Percentiles rank a stretch among this genome's conserved stretches.
Evolutionary conservation across 2,329 filamentous ascomycete genomes (phyloP).

Genomic region (Coniochaeta ligniaria): DNA sequence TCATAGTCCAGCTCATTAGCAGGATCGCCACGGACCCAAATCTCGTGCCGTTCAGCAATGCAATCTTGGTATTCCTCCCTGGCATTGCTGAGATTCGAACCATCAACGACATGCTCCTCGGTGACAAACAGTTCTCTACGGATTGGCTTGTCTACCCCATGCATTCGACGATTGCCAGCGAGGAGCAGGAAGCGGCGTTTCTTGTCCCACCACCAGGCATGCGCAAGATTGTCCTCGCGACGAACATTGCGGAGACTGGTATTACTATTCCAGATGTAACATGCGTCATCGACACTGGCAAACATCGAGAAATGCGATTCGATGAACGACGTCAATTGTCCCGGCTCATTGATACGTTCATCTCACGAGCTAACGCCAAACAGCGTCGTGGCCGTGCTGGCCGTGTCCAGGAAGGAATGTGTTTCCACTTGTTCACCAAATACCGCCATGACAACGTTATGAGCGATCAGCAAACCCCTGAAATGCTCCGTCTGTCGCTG

Average conservation of each 20-base stretch:
- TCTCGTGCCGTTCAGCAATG: constrained; percentile 71
- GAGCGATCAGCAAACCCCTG: constrained; percentile 88
- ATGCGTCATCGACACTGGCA: constrained; percentile 92
- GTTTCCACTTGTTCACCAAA: constrained; percentile 93
- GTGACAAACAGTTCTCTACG: constrained; percentile 66
- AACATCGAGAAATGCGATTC: constrained; percentile 95
- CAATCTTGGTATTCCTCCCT: constrained; percentile 89
- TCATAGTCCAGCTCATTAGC: constrained; percentile 73
- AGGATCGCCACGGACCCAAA: constrained; percentile 64
- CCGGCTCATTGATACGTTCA: constrained; percentile 86
- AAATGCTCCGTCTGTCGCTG: constrained; percentile 88
- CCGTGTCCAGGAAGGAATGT: constrained; percentile 89
- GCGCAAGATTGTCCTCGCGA: constrained; percentile 91
- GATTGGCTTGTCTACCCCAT: constrained; percentile 84
- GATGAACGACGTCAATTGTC: constrained; percentile 91
- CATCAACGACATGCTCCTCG: constrained; percentile 76
- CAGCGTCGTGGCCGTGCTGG: constrained; percentile 90
- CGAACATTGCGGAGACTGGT: constrained; percentile 97
- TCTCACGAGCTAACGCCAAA: constrained; percentile 91
- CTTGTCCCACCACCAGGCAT: constrained; percentile 72
- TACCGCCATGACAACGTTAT: constrained; percentile 79
- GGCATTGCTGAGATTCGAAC: constrained; percentile 89
- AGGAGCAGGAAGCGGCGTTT: constrained; percentile 94
- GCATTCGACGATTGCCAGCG: constrained; percentile 90
- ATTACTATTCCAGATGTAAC: constrained; percentile 98